These are phyloP conservation scores for Phytophthora crassamura DNA, from an alignment of 352 stramenopile genomes.

Conservation along the genomic window DNA sequence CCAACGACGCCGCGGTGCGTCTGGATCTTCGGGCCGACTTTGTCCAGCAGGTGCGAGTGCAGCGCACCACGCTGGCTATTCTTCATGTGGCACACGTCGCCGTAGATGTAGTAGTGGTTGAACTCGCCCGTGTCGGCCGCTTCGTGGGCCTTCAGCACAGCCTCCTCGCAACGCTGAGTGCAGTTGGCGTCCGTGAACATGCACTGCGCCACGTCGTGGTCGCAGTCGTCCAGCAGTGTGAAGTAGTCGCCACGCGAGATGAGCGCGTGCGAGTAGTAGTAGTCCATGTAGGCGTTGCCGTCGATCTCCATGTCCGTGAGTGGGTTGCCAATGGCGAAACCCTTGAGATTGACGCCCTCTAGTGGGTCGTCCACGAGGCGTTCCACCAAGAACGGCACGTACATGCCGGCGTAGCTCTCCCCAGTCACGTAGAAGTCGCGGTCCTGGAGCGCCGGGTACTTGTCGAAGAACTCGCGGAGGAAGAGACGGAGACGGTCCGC, in stretches of 20 bases:
- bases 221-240: conserved; percentile 57
- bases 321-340: conserved; percentile 79
- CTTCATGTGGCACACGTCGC: conserved; percentile 66
- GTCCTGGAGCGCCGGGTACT: conserved; percentile 71
- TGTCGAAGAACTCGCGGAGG: conserved; percentile 74
- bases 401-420: conserved; percentile 90
- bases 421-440: conserved; percentile 88
- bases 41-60: conserved; percentile 41
- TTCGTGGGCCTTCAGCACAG: conserved; percentile 47
- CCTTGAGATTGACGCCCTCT: conserved; percentile 56
- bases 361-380: conserved; percentile 62
- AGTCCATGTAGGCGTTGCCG: conserved; percentile 74
- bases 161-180: conserved; percentile 49
- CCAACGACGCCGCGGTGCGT: conserved; percentile 60
- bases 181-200: conserved; percentile 67
- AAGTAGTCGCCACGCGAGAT: conserved; percentile 71
- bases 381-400: conserved; percentile 85
- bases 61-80: conserved; percentile 56
- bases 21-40: conserved; percentile 33
- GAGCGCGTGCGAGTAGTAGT: conserved; percentile 83
- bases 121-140: conserved; percentile 52
- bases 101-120: conserved; percentile 81
- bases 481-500: conserved; percentile 64
- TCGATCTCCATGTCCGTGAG: conserved; percentile 75
- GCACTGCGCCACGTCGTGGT: conserved; percentile 60